These are phyloP conservation scores for Aspergillus sparsus DNA, from an alignment of 495 filamentous ascomycete genomes.

Conservation along the genomic window DNA sequence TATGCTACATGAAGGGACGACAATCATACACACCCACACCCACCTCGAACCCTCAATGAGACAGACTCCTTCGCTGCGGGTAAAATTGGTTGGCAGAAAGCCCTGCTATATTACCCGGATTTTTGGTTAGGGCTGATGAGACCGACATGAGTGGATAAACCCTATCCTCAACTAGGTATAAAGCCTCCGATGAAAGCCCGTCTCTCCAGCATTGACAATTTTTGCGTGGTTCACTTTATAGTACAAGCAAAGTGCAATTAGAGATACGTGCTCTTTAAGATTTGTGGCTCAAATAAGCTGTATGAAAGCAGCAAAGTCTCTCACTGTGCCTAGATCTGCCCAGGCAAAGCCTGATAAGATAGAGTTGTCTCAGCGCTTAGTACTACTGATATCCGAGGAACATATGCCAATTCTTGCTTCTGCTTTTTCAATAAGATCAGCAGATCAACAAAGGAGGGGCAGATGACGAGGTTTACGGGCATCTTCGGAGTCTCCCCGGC, in stretches of 20 bases:
- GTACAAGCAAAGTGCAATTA: neutral
- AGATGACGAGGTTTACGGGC: neutral
- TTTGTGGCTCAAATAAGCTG: neutral
- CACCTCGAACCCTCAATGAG: neutral
- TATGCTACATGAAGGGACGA: neutral
- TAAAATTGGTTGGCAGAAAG: neutral
- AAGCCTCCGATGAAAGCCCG: constrained; percentile 3
- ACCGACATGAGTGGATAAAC: neutral
- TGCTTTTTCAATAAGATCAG: neutral
- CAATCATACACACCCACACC: too few species aligned
- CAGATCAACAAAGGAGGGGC: neutral
- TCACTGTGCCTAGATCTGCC: too few species aligned
- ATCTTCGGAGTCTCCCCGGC: constrained; percentile 5
- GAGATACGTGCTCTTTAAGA: too few species aligned
- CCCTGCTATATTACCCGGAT: neutral
- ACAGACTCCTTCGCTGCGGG: neutral
- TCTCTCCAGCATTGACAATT: neutral
- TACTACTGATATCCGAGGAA: neutral
- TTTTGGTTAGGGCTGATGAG: neutral
- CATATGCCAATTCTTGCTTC: neutral
- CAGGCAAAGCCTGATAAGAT: too few species aligned
- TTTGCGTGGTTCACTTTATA: neutral
- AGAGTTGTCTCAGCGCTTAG: too few species aligned
- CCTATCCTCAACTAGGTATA: constrained; percentile 6
- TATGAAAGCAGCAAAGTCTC: too few species aligned